Conservation (phyloP, 139 green algal genomes). For the Tetradesmus obliquus region DNA sequence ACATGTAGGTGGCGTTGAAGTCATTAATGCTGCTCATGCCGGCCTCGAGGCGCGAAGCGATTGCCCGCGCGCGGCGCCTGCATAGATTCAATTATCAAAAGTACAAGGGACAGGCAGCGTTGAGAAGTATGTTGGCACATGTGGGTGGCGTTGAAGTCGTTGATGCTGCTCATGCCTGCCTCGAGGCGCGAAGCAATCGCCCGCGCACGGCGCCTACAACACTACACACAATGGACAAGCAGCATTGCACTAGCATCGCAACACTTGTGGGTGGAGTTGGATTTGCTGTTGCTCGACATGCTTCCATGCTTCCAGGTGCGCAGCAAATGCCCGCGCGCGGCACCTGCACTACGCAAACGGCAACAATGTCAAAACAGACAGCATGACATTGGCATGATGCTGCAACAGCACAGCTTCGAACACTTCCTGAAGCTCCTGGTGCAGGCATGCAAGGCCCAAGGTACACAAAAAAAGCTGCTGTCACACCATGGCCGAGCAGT, state of each 20-base stretch:
- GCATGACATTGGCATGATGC: no score
- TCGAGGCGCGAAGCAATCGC: constrained; percentile 22
- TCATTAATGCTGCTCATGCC: constrained; percentile 98
- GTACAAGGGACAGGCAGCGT: no score
- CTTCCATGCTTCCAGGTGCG: constrained; percentile 64
- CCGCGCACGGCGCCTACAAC: background rate
- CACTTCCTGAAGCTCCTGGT: no score
- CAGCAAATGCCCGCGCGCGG: constrained; percentile 72
- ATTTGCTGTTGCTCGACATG: constrained; percentile 94
- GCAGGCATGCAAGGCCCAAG: no score
- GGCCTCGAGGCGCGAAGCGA: constrained; percentile 72
- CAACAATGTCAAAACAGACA: background rate
- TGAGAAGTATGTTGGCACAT: constrained; percentile 85
- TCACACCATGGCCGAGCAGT: background rate
- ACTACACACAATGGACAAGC: background rate
- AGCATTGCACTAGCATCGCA: background rate
- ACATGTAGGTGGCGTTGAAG: constrained; percentile 98
- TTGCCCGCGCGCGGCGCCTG: constrained; percentile 54
- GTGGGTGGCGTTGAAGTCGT: constrained; percentile 97
- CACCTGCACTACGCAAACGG: background rate
- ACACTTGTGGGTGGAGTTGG: constrained; percentile 96
- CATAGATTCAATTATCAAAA: no score
- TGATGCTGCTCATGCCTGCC: constrained; percentile 88
- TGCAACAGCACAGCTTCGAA: no score
- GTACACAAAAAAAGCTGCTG: no score